Conservation (phyloP, 495 filamentous ascomycete genomes). For the Podospora bellae-mahoneyi region DNA sequence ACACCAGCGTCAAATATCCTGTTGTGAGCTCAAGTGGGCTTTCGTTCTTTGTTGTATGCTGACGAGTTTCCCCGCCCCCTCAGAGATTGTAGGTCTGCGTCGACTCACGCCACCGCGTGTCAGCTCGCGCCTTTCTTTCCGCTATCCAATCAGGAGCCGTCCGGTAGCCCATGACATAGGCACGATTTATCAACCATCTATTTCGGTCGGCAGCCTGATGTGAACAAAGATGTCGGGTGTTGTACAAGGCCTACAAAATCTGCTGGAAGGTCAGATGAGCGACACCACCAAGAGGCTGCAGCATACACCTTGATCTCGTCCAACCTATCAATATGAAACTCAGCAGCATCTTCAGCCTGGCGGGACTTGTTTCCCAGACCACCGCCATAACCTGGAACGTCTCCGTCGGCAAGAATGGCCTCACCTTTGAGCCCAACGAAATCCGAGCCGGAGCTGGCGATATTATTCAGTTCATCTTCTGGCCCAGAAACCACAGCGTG, state of each 20-base stretch:
- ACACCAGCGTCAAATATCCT: neutral
- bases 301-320: neutral
- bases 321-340: slow-evolving; percentile 9
- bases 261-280: neutral
- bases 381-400: slow-evolving; percentile 25
- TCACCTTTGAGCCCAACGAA: slow-evolving; percentile 32
- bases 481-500: slow-evolving; percentile 50
- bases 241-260: neutral
- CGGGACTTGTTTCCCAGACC: slow-evolving; percentile 23
- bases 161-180: neutral
- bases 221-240: neutral
- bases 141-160: neutral
- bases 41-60: neutral
- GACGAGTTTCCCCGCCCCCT: neutral
- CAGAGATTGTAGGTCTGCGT: neutral
- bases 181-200: neutral
- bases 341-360: slow-evolving; percentile 20
- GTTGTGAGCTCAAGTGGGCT: neutral
- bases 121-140: neutral
- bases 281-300: neutral
- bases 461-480: slow-evolving; percentile 54
- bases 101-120: neutral
- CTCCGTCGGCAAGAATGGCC: slow-evolving; percentile 28
- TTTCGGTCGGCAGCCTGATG: neutral
- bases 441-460: slow-evolving; percentile 46